These are phyloP conservation scores for Penicillium odoratum DNA, from an alignment of 495 filamentous ascomycete genomes.

Conservation along the genomic window DNA sequence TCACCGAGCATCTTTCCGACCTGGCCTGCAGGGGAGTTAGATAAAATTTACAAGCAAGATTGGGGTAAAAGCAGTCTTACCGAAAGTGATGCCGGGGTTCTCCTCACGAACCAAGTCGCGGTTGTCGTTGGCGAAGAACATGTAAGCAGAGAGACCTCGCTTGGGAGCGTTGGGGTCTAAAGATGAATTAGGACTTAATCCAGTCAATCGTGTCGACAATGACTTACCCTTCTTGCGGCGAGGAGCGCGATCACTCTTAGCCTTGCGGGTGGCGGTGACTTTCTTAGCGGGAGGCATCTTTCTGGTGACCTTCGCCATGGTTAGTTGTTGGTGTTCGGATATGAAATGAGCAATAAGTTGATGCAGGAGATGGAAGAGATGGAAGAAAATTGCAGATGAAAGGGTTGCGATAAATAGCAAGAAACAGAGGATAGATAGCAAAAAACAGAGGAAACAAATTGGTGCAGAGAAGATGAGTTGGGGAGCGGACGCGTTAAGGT, in stretches of 20 bases:
- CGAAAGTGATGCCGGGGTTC: constrained; percentile 97
- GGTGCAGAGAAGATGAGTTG: not conserved
- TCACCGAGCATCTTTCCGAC: constrained; percentile 97
- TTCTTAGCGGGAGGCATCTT: constrained; percentile 73
- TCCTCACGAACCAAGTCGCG: constrained; percentile 97
- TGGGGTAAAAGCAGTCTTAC: constrained; percentile 47
- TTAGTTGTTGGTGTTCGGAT: not conserved
- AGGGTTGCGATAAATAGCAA: not conserved
- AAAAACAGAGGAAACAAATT: not conserved
- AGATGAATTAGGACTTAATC: constrained; percentile 9
- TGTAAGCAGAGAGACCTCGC: constrained; percentile 98
- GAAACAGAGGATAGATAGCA: not conserved
- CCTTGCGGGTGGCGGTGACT: constrained; percentile 40
- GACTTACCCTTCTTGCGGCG: constrained; percentile 86
- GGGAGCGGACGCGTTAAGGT: too few species aligned
- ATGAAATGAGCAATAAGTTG: too few species aligned
- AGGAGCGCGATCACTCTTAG: constrained; percentile 51
- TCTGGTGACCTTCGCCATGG: not conserved
- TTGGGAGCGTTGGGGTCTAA: constrained; percentile 97
- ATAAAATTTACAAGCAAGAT: not conserved
- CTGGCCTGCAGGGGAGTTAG: constrained; percentile 62
- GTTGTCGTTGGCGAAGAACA: constrained; percentile 99
- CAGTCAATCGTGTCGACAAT: constrained; percentile 6
- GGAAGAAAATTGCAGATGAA: not conserved
- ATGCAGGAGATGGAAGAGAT: not conserved